These are phyloP conservation scores for Lipomyces sp. DNA, from an alignment of 805 yeast species.

Conservation along the genomic window DNA sequence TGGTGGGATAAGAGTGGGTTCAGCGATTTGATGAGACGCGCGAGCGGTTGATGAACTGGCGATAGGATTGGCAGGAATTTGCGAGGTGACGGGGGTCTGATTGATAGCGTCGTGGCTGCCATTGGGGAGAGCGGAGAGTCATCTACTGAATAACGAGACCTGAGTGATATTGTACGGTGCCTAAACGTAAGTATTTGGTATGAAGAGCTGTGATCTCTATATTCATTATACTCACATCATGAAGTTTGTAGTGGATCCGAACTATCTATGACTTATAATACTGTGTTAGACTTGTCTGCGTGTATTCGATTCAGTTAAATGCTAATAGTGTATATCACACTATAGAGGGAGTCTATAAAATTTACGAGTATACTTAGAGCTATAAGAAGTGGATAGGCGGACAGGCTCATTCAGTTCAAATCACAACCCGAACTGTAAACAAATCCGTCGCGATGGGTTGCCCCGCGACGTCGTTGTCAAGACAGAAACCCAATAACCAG, in stretches of 20 bases:
- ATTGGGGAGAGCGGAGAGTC: slow-evolving; percentile 21
- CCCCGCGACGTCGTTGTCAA: no score
- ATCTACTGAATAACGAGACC: slow-evolving; percentile 21
- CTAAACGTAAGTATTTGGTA: background rate
- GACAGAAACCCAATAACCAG: no score
- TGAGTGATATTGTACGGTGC: slow-evolving; percentile 27
- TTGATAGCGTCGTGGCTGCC: background rate
- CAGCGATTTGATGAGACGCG: slow-evolving; percentile 28
- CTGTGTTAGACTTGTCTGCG: background rate
- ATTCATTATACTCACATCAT: background rate
- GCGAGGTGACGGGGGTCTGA: slow-evolving; percentile 6
- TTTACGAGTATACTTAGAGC: background rate
- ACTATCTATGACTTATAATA: background rate
- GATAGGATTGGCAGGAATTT: slow-evolving; percentile 5
- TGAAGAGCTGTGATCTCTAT: background rate
- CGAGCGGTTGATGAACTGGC: slow-evolving; percentile 3
- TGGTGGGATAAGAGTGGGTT: slow-evolving; percentile 14
- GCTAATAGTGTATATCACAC: background rate
- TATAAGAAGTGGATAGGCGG: background rate
- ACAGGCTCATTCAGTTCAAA: background rate
- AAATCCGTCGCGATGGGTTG: background rate
- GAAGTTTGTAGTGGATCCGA: background rate
- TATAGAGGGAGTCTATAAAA: background rate
- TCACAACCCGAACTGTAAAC: background rate
- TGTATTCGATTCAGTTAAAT: background rate